Percentiles rank a stretch among this genome's conserved stretches.
These are phyloP conservation scores for Ampelocalamus luodianensis DNA, from an alignment of 176 grass and related monocot species.

Conservation along the genomic window DNA sequence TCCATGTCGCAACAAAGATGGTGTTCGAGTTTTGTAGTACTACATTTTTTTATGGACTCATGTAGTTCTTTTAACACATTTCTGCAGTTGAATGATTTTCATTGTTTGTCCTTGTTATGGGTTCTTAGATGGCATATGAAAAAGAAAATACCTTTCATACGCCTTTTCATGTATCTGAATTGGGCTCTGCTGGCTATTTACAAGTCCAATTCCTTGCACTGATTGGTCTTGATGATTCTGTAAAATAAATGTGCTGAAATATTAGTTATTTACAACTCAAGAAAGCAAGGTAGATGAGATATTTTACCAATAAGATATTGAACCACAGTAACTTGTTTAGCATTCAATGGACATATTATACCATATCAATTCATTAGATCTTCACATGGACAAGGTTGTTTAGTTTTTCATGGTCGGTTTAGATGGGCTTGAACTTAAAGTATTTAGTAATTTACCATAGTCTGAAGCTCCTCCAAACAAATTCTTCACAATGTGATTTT, in stretches of 20 bases:
- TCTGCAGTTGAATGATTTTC: neutral
- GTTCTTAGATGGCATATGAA: too few relatives aligned
- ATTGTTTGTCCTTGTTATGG: neutral
- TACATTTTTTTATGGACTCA: neutral
- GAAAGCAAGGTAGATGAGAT: constrained; percentile 10
- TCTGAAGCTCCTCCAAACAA: neutral
- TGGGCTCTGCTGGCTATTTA: neutral
- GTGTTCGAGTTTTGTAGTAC: neutral
- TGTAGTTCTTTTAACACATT: neutral
- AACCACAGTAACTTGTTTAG: neutral
- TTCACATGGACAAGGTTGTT: neutral
- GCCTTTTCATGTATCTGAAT: neutral
- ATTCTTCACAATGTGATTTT: neutral
- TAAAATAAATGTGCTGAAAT: constrained; percentile 13
- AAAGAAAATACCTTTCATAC: neutral
- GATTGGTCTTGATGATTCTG: neutral
- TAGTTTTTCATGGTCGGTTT: constrained; percentile 16
- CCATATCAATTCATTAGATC: neutral
- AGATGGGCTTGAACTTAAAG: neutral
- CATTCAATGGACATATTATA: neutral
- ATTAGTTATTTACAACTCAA: neutral
- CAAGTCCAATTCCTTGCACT: constrained; percentile 3
- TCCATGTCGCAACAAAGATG: neutral
- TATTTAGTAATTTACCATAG: neutral
- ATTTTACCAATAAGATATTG: neutral